Base-by-base conservation (phyloP, 2,329 filamentous ascomycete genomes). In the Paracoccidioides brasiliensis region DNA sequence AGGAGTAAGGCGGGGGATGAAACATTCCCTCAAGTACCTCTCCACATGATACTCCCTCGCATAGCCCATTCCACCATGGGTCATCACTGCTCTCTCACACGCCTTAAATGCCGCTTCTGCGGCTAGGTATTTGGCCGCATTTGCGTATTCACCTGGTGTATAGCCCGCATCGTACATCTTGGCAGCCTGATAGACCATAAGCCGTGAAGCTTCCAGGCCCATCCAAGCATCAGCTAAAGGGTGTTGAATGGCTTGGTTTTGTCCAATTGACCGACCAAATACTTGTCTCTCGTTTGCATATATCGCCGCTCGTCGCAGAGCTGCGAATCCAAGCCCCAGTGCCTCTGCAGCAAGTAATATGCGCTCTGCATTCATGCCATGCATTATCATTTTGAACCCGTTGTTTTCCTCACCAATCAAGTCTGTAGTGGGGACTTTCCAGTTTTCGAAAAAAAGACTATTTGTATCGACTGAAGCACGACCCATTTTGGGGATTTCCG, bases 21-120 rank as follows among this genome's bases (percentile, higher is more conserved):
- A 75, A 52, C 75, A 77, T 64, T 82, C 80, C 40, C 80, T 69
- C 55, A 83, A 61, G 65, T 80, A 83, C 49, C 80, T 69, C 66
- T 83, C 80, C 0, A 83, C 80, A 64, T 83, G 77, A 61, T 82
- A 83, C 61, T 83, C 80, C 56, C 77, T 75, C 7, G 80, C 79
- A 68, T 83, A 83, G 0, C 80, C 80, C 80, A 82, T 83, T 0
- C 80, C 80, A 35, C 80, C 80, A 63, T 80, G 78, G 1, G 74
- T 72, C 60, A 83, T 48, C 15, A 59, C 73, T n/a, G 78, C 77
- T 32, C 78, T 67, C 60, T 83, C 80, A 62, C 80, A 83, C 0
- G 80, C 79, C 2, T 70, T 77, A 60, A 81, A 83, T 0, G 79
- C 78, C 1, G 80, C 80, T 61, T 83, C 80, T 0, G 79, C 80